Evolutionary conservation across 164 flowering plant genomes (phyloP).

Genomic region (Umbellularia californica): DNA sequence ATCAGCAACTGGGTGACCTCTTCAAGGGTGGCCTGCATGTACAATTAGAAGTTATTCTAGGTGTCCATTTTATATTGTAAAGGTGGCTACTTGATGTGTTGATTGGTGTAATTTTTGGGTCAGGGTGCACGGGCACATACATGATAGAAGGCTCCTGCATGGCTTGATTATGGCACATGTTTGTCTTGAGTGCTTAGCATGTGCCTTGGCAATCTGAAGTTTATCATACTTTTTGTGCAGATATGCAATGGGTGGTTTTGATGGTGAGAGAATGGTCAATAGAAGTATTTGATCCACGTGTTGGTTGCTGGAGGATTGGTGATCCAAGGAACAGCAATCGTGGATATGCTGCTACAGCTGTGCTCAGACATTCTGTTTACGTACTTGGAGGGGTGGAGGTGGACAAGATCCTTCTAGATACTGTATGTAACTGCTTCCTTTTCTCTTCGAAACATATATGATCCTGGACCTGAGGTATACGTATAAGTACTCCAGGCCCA

Average conservation of each 20-base stretch:
- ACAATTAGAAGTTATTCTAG: too few relatives aligned
- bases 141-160: not conserved
- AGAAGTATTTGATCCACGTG: constrained; percentile 79
- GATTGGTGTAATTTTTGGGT: too few relatives aligned
- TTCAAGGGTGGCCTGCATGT: too few relatives aligned
- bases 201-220: not conserved
- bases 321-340: constrained; percentile 60
- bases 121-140: not conserved
- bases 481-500: too few relatives aligned
- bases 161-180: too few relatives aligned
- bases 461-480: not conserved
- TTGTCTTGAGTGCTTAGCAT: too few relatives aligned
- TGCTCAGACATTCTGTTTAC: constrained; percentile 44
- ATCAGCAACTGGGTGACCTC: too few relatives aligned
- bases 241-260: constrained; percentile 79
- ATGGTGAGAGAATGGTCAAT: constrained; percentile 57
- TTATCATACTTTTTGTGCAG: constrained; percentile 26
- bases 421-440: constrained; percentile 28
- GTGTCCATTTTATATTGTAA: too few relatives aligned
- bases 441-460: not conserved
- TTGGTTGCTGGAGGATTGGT: constrained; percentile 50
- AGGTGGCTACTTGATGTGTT: too few relatives aligned
- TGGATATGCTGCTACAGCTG: constrained; percentile 64
- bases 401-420: constrained; percentile 26
- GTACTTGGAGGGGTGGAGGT: constrained; percentile 54